Evolutionary conservation across 139 green algal species (phyloP), one percentile per base, ranked within the genome.

Genomic region (Tetraselmis striata): DNA sequence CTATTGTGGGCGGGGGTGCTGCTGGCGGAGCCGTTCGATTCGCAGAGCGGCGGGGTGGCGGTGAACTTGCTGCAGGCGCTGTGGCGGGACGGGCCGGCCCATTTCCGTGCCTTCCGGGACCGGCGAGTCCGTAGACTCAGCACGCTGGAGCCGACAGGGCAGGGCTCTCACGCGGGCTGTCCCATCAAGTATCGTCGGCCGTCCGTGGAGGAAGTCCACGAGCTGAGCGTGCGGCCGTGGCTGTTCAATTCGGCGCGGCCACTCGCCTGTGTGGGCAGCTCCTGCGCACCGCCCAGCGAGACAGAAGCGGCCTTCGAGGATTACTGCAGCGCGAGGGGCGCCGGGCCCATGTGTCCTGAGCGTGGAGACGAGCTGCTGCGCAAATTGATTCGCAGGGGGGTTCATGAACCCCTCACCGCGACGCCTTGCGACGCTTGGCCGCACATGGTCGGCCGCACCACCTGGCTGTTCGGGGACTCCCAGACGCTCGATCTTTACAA

Each of bases 391-490:
- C 45, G 45, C 18, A 67, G 18, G 18, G 45, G 45, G 45, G 11
- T 25, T 25, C 45, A 76, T 2, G 79, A 76, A 25, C 28, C 75
- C 2, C 79, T 82, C 32, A 32, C n/a, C 32, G 30, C 75, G 29
- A 82, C 79, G 45, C 79, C 79, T 28, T 82, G 79, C 45, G 79
- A 82, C 27, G 24, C 76, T 58, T 82, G 79, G 79, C 32, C 32
- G 32, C 1, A 76, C 18, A n/a, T 82, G n/a, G 1, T 2, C 1
- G 45, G 79, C 25, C 79, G 79, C 79, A 82, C 79, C 25, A 28
- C 76, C 24, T 82, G 28, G 29, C 31, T 82, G 23, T 76, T n/a
- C 79, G 79, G 79, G 0, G 79, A 82, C 45, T 82, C 79, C 27
- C 79, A 82, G 79, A 82, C 79, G 18, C 79, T 76, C 31, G 79